Evolutionary conservation across 2,329 filamentous ascomycete species (phyloP).

Genomic region (Microsporum canis): DNA sequence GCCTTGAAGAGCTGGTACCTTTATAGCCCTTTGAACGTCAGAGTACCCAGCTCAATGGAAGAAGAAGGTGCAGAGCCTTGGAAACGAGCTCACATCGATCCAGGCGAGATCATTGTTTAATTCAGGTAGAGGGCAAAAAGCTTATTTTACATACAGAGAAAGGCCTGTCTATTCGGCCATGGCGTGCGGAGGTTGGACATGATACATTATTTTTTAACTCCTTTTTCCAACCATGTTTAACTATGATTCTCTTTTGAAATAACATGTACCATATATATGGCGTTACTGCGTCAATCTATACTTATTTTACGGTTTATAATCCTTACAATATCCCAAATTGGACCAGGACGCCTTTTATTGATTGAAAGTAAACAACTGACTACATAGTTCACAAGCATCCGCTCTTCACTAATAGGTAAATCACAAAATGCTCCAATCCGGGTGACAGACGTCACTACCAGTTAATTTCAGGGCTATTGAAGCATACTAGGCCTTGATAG

Average conservation of each 20-base stretch:
- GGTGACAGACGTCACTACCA: no score
- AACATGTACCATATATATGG: slow-evolving; percentile 16
- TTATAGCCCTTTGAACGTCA: slow-evolving; percentile 64
- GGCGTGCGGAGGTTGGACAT: neutral
- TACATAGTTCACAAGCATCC: no score
- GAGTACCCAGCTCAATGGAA: slow-evolving; percentile 60
- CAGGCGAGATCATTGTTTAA: slow-evolving; percentile 55
- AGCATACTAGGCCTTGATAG: neutral
- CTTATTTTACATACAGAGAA: slow-evolving; percentile 4
- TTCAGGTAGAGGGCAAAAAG: slow-evolving; percentile 11
- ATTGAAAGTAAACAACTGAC: no score
- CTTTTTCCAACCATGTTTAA: slow-evolving; percentile 8
- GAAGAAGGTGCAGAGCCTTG: slow-evolving; percentile 50
- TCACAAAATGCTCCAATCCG: no score
- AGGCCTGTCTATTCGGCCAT: neutral
- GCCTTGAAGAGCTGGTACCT: slow-evolving; percentile 92
- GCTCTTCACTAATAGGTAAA: no score
- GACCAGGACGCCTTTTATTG: no score
- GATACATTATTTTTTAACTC: neutral
- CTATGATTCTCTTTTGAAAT: slow-evolving; percentile 18
- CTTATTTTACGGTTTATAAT: neutral
- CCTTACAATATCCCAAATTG: no score
- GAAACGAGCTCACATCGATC: slow-evolving; percentile 58
- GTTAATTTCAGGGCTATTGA: neutral
- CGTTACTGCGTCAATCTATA: slow-evolving; percentile 8